These are phyloP conservation scores for Sporothrix brunneoviolacea DNA, from an alignment of 2,329 filamentous ascomycete genomes.

Conservation along the genomic window DNA sequence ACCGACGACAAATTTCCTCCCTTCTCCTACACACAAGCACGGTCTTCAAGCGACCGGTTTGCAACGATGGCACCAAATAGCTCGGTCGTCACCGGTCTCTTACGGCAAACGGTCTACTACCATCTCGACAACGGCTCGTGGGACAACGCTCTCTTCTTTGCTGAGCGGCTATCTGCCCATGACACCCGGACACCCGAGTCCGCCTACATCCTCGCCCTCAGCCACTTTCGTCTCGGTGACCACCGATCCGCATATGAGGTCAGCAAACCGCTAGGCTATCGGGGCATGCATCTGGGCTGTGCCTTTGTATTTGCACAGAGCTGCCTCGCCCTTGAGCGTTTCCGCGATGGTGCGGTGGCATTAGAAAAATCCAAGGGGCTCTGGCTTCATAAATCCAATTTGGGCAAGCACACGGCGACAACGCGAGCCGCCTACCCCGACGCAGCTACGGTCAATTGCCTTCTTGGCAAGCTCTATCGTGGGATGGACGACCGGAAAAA, in stretches of 20 bases:
- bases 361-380: constrained; percentile 73
- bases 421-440: constrained; percentile 72
- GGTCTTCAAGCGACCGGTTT: too few relatives aligned
- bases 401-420: constrained; percentile 77
- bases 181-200: constrained; percentile 77
- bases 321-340: constrained; percentile 70
- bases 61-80: constrained; percentile 45
- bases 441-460: constrained; percentile 71
- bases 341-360: constrained; percentile 73
- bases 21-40: too few relatives aligned
- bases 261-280: constrained; percentile 62
- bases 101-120: constrained; percentile 57
- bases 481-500: constrained; percentile 76
- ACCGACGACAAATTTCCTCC: constrained; percentile 1
- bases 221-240: constrained; percentile 76
- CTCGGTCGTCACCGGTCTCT: constrained; percentile 42
- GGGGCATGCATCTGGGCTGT: constrained; percentile 75
- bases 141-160: constrained; percentile 89
- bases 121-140: constrained; percentile 83
- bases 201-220: constrained; percentile 74
- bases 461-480: constrained; percentile 82
- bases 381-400: constrained; percentile 69
- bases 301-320: constrained; percentile 88
- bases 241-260: constrained; percentile 80
- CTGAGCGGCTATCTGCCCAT: constrained; percentile 76